Percentiles rank a stretch among this genome's conserved stretches.
Conservation (phyloP, 768 basidiomycete species). For the Hysterangium stoloniferum region DNA sequence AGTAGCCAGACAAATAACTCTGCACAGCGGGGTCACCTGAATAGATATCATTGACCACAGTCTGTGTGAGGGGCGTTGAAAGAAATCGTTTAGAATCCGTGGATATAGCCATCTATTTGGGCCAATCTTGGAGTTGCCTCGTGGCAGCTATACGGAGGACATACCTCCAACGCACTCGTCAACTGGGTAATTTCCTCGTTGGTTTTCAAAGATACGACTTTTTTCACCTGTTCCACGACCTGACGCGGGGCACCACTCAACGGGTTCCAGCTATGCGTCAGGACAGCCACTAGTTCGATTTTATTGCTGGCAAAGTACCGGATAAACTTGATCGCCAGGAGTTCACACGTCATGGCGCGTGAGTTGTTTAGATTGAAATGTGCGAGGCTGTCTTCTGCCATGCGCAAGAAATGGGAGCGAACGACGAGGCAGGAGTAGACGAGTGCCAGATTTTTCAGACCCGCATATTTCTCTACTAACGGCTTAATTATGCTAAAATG, state of each 20-base stretch:
- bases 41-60: constrained; percentile 83
- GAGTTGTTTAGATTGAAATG: constrained; percentile 65
- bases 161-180: constrained; percentile 80
- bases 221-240: constrained; percentile 60
- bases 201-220: constrained; percentile 41
- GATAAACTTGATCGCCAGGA: constrained; percentile 83
- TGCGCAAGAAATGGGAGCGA: constrained; percentile 67
- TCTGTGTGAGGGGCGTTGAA: constrained; percentile 75
- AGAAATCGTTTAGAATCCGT: constrained; percentile 81
- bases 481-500: constrained; percentile 76
- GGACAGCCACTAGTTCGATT: constrained; percentile 68
- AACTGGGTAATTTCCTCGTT: constrained; percentile 60
- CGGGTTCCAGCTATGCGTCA: constrained; percentile 82
- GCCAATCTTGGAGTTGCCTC: constrained; percentile 1
- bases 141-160: constrained; percentile 20
- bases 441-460: constrained; percentile 63
- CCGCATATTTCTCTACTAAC: constrained; percentile 69
- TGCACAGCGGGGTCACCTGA: constrained; percentile 40
- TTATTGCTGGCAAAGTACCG: constrained; percentile 64
- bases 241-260: constrained; percentile 66
- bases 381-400: constrained; percentile 64
- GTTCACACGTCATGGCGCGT: constrained; percentile 76
- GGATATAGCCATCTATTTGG: constrained; percentile 73
- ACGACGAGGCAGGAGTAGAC: constrained; percentile 75
- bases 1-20: not conserved